These are phyloP conservation scores for Phytophthora constricta DNA, from an alignment of 352 stramenopile genomes.

Conservation along the genomic window DNA sequence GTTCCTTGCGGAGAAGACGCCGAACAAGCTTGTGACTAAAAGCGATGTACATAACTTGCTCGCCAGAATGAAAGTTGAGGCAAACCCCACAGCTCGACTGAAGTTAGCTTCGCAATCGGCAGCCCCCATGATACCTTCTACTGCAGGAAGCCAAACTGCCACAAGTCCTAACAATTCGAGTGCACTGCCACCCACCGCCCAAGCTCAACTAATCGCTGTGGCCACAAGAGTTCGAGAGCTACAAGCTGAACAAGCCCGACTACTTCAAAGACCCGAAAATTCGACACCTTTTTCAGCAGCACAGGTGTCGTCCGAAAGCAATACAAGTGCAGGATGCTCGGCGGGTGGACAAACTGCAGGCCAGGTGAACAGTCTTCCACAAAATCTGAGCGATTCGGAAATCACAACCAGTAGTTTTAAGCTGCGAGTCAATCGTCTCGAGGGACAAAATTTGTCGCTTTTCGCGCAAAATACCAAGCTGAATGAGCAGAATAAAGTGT, in stretches of 20 bases:
- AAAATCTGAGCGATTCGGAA: not conserved
- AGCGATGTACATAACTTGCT: slow-evolving; percentile 28
- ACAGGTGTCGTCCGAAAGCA: not conserved
- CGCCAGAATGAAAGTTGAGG: slow-evolving; percentile 13
- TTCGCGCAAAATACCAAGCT: slow-evolving; percentile 13
- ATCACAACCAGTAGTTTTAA: slow-evolving; percentile 16
- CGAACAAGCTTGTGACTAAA: slow-evolving; percentile 17
- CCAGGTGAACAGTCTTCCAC: not conserved
- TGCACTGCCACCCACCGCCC: not conserved
- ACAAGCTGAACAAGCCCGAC: not conserved
- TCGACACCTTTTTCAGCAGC: not conserved
- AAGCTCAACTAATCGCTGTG: slow-evolving; percentile 1
- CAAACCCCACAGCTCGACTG: not conserved
- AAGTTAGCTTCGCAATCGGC: not conserved
- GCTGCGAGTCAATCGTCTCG: slow-evolving; percentile 14
- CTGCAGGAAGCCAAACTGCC: not conserved
- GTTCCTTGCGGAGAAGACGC: slow-evolving; percentile 14
- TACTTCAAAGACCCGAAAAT: not conserved
- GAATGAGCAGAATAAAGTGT: not conserved
- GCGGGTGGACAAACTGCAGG: not conserved
- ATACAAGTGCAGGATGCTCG: not conserved
- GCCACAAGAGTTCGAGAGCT: not conserved
- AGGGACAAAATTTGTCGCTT: slow-evolving; percentile 12
- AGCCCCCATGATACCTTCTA: not conserved
- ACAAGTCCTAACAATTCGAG: not conserved